Conservation (phyloP, 345 rosid genomes). For the Acer negundo region DNA sequence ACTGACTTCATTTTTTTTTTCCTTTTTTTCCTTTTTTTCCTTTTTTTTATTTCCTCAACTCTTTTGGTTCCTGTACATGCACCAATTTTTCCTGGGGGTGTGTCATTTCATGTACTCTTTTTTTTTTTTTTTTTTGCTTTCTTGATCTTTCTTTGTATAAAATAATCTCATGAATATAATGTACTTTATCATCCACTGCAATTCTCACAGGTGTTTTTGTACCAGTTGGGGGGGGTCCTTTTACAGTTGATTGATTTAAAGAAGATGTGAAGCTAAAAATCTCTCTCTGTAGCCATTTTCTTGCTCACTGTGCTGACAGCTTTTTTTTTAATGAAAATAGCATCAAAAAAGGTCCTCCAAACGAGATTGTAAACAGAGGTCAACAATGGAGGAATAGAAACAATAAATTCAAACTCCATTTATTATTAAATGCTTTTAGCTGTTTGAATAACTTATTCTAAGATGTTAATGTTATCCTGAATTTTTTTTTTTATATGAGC, state of each 20-base stretch:
- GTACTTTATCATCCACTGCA: neutral
- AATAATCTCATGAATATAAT: constrained; percentile 27
- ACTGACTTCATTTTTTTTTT: neutral
- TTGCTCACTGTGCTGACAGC: constrained; percentile 19
- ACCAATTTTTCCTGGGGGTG: constrained; percentile 47
- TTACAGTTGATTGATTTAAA: neutral
- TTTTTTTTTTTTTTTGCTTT: constrained; percentile 23
- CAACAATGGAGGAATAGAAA: neutral
- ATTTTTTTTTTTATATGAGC: too few relatives aligned
- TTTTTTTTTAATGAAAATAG: neutral
- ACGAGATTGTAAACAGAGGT: constrained; percentile 2
- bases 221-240: neutral
- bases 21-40: neutral
- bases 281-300: neutral
- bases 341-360: constrained; percentile 8
- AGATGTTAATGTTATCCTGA: too few relatives aligned
- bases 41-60: too few relatives aligned
- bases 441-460: neutral
- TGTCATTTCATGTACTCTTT: constrained; percentile 15
- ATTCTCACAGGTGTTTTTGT: neutral
- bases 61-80: constrained; percentile 43
- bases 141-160: constrained; percentile 22
- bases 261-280: neutral
- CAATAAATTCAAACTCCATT: neutral
- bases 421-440: neutral